Evolutionary conservation across 768 basidiomycete genomes (phyloP).

Genomic region (Pleurotus cornucopiae): DNA sequence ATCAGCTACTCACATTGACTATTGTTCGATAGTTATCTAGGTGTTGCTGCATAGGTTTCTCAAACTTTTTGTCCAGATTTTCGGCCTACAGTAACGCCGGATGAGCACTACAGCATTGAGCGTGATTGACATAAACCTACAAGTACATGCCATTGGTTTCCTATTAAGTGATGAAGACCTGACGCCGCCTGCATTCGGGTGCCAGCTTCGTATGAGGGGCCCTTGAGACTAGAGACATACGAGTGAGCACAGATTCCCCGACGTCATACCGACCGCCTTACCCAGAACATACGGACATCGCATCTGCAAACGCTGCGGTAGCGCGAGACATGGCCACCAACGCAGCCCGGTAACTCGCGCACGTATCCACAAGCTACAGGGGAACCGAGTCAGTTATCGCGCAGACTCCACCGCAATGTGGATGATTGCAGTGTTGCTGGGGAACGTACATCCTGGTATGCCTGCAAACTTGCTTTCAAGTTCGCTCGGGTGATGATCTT

Average conservation of each 20-base stretch:
- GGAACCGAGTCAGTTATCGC: background rate
- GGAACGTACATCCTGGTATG: constrained; percentile 72
- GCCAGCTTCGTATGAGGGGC: constrained; percentile 75
- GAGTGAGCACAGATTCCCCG: constrained; percentile 2
- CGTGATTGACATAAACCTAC: constrained; percentile 29
- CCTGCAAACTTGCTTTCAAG: constrained; percentile 71
- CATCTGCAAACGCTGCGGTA: constrained; percentile 81
- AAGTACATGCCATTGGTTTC: constrained; percentile 90
- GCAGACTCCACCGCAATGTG: background rate
- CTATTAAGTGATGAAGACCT: constrained; percentile 87
- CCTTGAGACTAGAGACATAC: constrained; percentile 53
- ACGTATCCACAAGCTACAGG: constrained; percentile 66
- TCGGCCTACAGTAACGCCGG: constrained; percentile 53
- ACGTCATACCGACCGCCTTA: constrained; percentile 27
- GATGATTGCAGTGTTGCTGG: background rate
- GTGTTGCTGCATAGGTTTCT: constrained; percentile 84
- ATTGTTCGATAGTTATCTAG: constrained; percentile 74
- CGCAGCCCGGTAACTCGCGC: constrained; percentile 76
- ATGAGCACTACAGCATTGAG: constrained; percentile 4
- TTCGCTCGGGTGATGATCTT: constrained; percentile 82
- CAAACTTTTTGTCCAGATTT: constrained; percentile 82
- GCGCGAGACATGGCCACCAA: constrained; percentile 78
- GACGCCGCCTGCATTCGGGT: constrained; percentile 81
- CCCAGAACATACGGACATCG: constrained; percentile 83
- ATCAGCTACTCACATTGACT: constrained; percentile 49